Evolutionary conservation across 805 yeast genomes (phyloP).

Genomic region (Monosporozyma aerobia): DNA sequence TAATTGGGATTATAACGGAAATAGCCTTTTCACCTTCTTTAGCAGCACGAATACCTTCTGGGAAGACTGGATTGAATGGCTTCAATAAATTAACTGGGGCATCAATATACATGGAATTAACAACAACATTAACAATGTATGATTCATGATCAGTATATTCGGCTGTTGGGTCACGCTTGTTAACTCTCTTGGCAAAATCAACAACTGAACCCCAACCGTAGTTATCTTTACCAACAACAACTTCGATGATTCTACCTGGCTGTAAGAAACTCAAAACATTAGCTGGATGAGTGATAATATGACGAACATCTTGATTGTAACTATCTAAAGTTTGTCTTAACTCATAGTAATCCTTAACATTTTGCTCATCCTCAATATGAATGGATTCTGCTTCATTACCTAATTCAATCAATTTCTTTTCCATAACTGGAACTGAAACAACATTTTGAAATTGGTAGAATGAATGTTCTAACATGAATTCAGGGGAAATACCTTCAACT

Average conservation of each 20-base stretch:
- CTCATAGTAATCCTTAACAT: slow-evolving; percentile 76
- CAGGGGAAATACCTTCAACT: slow-evolving; percentile 97
- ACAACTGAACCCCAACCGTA: slow-evolving; percentile 97
- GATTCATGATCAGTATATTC: slow-evolving; percentile 78
- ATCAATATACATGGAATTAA: slow-evolving; percentile 67
- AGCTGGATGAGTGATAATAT: slow-evolving; percentile 85
- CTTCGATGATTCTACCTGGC: slow-evolving; percentile 75
- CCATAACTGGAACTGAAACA: slow-evolving; percentile 79
- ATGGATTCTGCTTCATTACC: slow-evolving; percentile 41
- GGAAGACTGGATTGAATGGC: slow-evolving; percentile 66
- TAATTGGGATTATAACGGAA: slow-evolving; percentile 75
- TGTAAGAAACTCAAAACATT: slow-evolving; percentile 76
- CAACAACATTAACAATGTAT: slow-evolving; percentile 77
- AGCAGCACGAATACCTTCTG: slow-evolving; percentile 86
- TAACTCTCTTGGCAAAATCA: slow-evolving; percentile 60
- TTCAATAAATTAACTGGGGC: slow-evolving; percentile 78
- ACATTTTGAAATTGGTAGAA: slow-evolving; percentile 94
- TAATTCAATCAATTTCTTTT: slow-evolving; percentile 49
- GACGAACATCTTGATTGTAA: slow-evolving; percentile 68
- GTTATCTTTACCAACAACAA: slow-evolving; percentile 48
- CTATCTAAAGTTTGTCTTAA: slow-evolving; percentile 58
- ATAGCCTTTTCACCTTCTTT: slow-evolving; percentile 58
- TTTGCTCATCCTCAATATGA: slow-evolving; percentile 61
- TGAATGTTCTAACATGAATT: slow-evolving; percentile 89
- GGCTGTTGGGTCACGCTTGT: slow-evolving; percentile 49